phyloP scores from a whole-genome alignment of 108 stramenopile species.

The Nitzschia sp. region DNA sequence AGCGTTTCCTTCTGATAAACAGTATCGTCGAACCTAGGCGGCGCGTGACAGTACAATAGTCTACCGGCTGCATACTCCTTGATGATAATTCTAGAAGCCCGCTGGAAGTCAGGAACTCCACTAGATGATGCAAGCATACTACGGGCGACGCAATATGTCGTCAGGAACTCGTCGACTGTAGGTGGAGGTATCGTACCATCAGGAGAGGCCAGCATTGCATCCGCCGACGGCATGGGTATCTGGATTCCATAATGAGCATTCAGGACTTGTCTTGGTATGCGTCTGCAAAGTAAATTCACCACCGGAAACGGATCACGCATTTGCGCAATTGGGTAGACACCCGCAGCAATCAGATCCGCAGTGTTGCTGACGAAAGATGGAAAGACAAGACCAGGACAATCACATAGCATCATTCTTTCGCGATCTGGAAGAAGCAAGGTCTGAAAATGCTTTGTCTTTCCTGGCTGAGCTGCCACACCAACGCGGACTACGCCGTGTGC shows the following conservation, averaged over 20 bases:
- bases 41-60: constrained; percentile 93
- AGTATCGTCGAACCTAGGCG: constrained; percentile 61
- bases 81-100: constrained; percentile 91
- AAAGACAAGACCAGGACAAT: constrained; percentile 99
- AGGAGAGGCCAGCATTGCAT: constrained; percentile 53
- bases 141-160: constrained; percentile 90
- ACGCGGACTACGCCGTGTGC: constrained; percentile 92
- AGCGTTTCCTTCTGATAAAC: constrained; percentile 72
- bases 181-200: constrained; percentile 63
- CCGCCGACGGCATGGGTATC: constrained; percentile 69
- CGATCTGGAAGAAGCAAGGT: constrained; percentile 90
- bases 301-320: constrained; percentile 96
- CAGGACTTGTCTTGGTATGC: constrained; percentile 89
- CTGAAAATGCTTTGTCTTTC: constrained; percentile 99
- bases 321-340: constrained; percentile 97
- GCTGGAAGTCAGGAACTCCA: constrained; percentile 91
- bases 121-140: constrained; percentile 89
- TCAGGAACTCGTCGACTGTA: constrained; percentile 82
- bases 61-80: constrained; percentile 96
- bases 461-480: constrained; percentile 96
- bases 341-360: constrained; percentile 95
- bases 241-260: constrained; percentile 92
- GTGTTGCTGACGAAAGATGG: constrained; percentile 96
- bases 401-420: constrained; percentile 91
- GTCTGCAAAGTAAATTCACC: constrained; percentile 80